These are phyloP conservation scores for Populus hybrid DNA, from an alignment of 441 rosid species.

Conservation along the genomic window DNA sequence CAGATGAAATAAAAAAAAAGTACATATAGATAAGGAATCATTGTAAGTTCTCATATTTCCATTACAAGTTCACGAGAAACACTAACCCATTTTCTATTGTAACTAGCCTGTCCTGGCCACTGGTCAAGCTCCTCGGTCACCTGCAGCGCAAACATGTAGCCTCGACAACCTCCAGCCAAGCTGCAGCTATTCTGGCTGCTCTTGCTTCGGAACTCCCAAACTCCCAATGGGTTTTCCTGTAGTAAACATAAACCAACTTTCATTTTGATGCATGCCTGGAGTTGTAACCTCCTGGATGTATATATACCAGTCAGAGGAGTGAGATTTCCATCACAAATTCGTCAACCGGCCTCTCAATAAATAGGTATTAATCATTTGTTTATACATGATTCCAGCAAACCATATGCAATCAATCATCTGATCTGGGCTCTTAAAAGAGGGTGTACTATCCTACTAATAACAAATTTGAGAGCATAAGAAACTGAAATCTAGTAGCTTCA, in stretches of 20 bases:
- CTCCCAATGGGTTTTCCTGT: conserved; percentile 54
- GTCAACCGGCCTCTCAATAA: too few relatives aligned
- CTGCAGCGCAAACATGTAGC: conserved; percentile 60
- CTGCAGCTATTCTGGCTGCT: conserved; percentile 45
- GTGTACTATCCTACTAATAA: too few relatives aligned
- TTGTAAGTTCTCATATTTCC: neutral
- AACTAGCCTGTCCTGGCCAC: conserved; percentile 54
- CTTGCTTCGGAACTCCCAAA: conserved; percentile 75
- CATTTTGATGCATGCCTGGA: too few relatives aligned
- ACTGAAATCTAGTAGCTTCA: too few relatives aligned
- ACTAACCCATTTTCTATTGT: conserved; percentile 58
- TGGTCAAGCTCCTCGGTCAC: conserved; percentile 57
- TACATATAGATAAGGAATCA: neutral
- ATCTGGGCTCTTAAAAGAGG: too few relatives aligned
- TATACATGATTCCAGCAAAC: too few relatives aligned
- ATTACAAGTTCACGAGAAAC: neutral
- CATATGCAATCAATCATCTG: too few relatives aligned
- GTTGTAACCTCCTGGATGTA: too few relatives aligned
- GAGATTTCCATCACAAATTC: too few relatives aligned
- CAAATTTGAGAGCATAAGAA: too few relatives aligned
- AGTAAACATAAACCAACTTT: neutral
- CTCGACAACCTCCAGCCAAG: conserved; percentile 57
- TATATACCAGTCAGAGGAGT: too few relatives aligned
- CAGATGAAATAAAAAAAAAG: neutral
- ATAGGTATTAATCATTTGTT: too few relatives aligned